Percentiles rank a stretch among this genome's conserved stretches.
These are phyloP conservation scores for Verbascum thapsus DNA, from an alignment of 257 asterid genomes.

Conservation along the genomic window DNA sequence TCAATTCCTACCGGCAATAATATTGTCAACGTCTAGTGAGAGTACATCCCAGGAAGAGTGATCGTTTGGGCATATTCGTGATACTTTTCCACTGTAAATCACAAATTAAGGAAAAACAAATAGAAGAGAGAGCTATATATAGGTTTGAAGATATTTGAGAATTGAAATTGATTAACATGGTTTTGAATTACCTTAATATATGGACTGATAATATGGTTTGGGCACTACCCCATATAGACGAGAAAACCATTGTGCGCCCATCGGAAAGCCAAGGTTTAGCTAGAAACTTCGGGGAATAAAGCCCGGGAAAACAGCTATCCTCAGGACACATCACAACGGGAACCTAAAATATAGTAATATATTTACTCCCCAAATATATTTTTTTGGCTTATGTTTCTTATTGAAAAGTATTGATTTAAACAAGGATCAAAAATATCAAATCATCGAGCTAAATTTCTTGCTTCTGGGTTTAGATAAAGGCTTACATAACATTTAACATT, in stretches of 20 bases:
- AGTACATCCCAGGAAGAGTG: slow-evolving; percentile 58
- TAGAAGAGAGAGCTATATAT: not conserved
- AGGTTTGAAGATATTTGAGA: slow-evolving; percentile 5
- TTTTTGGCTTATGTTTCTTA: not conserved
- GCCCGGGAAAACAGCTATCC: slow-evolving; percentile 62
- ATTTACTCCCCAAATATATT: not conserved
- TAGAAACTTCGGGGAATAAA: slow-evolving; percentile 44
- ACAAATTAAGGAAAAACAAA: slow-evolving; percentile 18
- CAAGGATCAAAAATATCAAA: not conserved
- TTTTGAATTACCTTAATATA: slow-evolving; percentile 44
- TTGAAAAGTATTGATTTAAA: not conserved
- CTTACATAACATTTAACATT: too few species aligned
- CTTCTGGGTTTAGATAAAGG: too few species aligned
- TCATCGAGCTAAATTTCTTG: not conserved
- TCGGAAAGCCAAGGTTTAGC: slow-evolving; percentile 64
- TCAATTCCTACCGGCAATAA: slow-evolving; percentile 49
- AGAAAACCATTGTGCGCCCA: slow-evolving; percentile 52
- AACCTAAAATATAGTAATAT: slow-evolving; percentile 40
- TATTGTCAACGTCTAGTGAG: slow-evolving; percentile 46
- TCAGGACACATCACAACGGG: slow-evolving; percentile 57
- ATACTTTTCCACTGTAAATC: slow-evolving; percentile 49
- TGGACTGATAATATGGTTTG: slow-evolving; percentile 50
- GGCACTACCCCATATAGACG: slow-evolving; percentile 63
- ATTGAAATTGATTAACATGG: slow-evolving; percentile 14
- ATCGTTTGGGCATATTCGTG: slow-evolving; percentile 50